Conservation (phyloP, 768 basidiomycete species). For the Tylopilus sp. region DNA sequence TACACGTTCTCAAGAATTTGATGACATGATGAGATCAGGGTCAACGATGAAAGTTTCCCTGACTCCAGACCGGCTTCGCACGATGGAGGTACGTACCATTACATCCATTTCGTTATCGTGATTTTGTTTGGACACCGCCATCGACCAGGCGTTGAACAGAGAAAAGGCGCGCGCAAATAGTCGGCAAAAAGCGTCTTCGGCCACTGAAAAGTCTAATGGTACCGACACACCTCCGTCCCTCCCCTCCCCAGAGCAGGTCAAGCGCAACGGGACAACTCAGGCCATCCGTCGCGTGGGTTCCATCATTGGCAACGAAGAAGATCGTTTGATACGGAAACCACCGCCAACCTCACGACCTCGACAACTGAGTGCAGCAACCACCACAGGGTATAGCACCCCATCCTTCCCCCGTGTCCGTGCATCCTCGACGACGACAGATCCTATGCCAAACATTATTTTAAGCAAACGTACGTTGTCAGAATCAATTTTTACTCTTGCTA, state of each 20-base stretch:
- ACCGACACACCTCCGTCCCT: constrained; percentile 12
- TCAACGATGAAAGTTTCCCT: constrained; percentile 94
- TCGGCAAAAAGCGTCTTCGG: constrained; percentile 21
- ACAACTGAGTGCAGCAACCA: constrained; percentile 44
- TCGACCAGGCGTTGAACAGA: constrained; percentile 63
- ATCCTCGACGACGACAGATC: constrained; percentile 34
- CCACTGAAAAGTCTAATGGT: constrained; percentile 24
- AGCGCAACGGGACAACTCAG: constrained; percentile 37
- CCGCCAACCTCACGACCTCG: constrained; percentile 41
- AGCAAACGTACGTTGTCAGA: constrained; percentile 31
- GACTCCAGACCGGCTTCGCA: constrained; percentile 89
- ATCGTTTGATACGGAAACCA: constrained; percentile 26
- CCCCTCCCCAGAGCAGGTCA: constrained; percentile 23
- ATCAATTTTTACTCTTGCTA: constrained; percentile 28
- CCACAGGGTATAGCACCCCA: constrained; percentile 32
- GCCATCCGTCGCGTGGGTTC: constrained; percentile 58
- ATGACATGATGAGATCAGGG: constrained; percentile 86
- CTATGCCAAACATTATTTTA: constrained; percentile 6
- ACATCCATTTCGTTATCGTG: constrained; percentile 16
- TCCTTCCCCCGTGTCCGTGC: constrained; percentile 26
- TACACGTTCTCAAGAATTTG: constrained; percentile 75
- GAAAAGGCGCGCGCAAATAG: constrained; percentile 49
- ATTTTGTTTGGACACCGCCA: constrained; percentile 6
- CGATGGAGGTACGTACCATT: constrained; percentile 76
- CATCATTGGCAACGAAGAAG: constrained; percentile 61